Evolutionary conservation across 192 early-diverging fungal species (phyloP), one percentile per base, ranked within the genome.

Genomic region (Funneliformis mosseae): DNA sequence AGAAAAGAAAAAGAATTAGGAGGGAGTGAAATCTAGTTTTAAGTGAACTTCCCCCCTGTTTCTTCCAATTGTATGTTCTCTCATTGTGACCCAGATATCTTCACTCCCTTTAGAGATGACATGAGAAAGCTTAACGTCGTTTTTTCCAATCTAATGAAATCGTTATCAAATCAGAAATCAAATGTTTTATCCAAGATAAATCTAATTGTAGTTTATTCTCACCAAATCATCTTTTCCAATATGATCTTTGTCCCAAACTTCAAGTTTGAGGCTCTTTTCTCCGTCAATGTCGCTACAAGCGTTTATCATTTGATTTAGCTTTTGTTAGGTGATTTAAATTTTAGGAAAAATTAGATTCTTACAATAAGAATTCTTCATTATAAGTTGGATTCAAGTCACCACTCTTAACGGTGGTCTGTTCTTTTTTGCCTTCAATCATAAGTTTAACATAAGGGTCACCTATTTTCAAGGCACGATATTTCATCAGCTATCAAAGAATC

Each of bases 351-450:
- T 45, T 10, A 23, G 25, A 59, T 14, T 23, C 43, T 60, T 76
- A 76, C 74, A 84, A 84, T 25, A 72, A 82, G 66, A 84, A 84
- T 10, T 68, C 64, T 81, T 84, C 76, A 67, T 84, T 80, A 78
- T 78, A 84, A 25, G 27, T 55, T 42, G 83, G 83, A 33, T 79
- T 64, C 9, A 76, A 50, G n/a, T 60, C 80, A 67, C 60, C 62
- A 4, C 41, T 27, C 25, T 77, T 48, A 4, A 43, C 63, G 12
- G 42, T 66, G 0, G 83, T 84, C 21, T 61, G 77, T 82, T 59
- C 33, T 33, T 80, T 80, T 9, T 74, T 45, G n/a, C 77, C 75
- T n/a, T 80, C 73, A 21, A 84, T 25, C 71, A 74, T 80, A 39
- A 84, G 67, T 60, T 82, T 81, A 62, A 70, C 14, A 68, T 76